These are phyloP conservation scores for Globisporangium uncinulatum DNA, from an alignment of 352 stramenopile species.

Conservation along the genomic window DNA sequence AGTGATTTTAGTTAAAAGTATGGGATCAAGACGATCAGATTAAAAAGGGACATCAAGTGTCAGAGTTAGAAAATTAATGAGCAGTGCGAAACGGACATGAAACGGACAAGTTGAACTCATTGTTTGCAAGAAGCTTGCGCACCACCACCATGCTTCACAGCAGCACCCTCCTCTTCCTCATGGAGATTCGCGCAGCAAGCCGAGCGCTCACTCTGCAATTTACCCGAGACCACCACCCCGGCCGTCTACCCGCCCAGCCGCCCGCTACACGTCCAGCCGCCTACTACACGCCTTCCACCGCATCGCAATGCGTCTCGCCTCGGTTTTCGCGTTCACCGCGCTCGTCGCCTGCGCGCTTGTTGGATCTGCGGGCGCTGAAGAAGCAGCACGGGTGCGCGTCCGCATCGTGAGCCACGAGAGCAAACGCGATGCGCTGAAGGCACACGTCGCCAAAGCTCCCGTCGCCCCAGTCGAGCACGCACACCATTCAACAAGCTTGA, in stretches of 20 bases:
- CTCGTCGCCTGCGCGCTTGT: constrained; percentile 4
- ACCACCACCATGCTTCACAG: too few species aligned
- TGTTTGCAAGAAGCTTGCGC: too few species aligned
- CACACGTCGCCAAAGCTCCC: background rate
- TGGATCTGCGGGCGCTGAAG: background rate
- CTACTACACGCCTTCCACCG: background rate
- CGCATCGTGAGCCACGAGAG: background rate
- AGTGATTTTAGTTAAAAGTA: too few species aligned
- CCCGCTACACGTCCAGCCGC: background rate
- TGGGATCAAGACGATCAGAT: too few species aligned
- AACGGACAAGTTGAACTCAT: too few species aligned
- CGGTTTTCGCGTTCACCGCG: constrained; percentile 7
- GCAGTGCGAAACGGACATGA: too few species aligned
- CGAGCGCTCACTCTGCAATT: constrained; percentile 10
- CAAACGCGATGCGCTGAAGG: background rate
- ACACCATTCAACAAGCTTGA: constrained; percentile 44
- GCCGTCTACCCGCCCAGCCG: too few species aligned
- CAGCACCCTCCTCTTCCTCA: too few species aligned
- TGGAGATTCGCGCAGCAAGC: too few species aligned
- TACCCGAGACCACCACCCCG: background rate
- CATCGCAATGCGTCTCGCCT: constrained; percentile 6
- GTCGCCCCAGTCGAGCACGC: background rate
- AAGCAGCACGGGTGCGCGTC: constrained; percentile 1
- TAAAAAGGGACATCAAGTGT: too few species aligned
- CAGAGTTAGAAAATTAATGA: too few species aligned